Conservation (phyloP, 768 basidiomycete species). For the Auriscalpium vulgare region DNA sequence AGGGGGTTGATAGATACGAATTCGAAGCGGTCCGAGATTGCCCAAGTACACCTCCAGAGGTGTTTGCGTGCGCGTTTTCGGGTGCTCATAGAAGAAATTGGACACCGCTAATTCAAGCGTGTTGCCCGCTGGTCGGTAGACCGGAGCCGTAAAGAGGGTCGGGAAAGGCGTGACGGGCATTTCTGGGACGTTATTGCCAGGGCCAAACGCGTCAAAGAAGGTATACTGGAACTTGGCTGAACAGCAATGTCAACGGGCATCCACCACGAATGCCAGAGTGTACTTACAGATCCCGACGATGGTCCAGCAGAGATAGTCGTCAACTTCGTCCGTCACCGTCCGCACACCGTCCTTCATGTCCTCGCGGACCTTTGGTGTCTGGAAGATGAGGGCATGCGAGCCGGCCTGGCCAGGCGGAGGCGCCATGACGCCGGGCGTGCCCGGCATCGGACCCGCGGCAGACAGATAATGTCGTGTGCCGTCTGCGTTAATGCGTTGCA, state of each 20-base stretch:
- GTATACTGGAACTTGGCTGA: constrained; percentile 90
- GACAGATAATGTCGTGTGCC: constrained; percentile 83
- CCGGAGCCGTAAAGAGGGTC: constrained; percentile 72
- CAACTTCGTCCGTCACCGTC: constrained; percentile 78
- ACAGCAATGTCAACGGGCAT: constrained; percentile 14
- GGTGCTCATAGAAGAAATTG: constrained; percentile 80
- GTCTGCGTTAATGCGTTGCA: constrained; percentile 76
- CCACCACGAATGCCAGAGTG: constrained; percentile 4
- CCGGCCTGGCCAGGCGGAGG: constrained; percentile 79
- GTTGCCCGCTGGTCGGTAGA: constrained; percentile 62
- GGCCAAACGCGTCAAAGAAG: constrained; percentile 85
- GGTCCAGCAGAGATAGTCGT: constrained; percentile 94
- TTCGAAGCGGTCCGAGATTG: constrained; percentile 77
- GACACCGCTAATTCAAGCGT: constrained; percentile 79
- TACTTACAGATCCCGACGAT: constrained; percentile 89
- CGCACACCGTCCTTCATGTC: constrained; percentile 74
- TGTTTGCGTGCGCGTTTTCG: constrained; percentile 51
- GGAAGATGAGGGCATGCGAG: constrained; percentile 74
- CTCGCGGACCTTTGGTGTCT: constrained; percentile 71
- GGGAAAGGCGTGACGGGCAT: constrained; percentile 87
- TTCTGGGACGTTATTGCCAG: constrained; percentile 68
- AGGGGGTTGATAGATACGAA: constrained; percentile 68
- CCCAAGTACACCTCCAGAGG: constrained; percentile 87
- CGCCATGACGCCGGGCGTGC: constrained; percentile 58
- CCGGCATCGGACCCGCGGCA: constrained; percentile 77